Percentiles rank a stretch among this genome's conserved stretches.
These are phyloP conservation scores for Rostrohypoxylon terebratum DNA, from an alignment of 495 filamentous ascomycete species.

Conservation along the genomic window DNA sequence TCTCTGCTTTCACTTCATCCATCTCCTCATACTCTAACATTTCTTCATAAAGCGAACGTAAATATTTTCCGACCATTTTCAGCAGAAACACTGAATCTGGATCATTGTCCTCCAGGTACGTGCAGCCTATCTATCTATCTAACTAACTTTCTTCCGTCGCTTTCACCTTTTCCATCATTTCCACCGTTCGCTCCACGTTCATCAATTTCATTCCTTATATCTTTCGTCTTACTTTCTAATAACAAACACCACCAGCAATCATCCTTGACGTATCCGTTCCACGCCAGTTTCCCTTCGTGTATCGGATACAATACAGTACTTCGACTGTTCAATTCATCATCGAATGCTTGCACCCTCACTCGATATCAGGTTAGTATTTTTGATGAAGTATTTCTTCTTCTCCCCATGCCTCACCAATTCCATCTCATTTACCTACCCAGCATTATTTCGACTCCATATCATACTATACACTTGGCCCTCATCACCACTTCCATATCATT, in stretches of 20 bases:
- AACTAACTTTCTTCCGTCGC: neutral
- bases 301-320: neutral
- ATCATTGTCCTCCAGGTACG: neutral
- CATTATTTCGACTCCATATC: neutral
- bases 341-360: neutral
- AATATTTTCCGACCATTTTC: neutral
- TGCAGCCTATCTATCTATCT: neutral
- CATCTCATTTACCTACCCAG: neutral
- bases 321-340: neutral
- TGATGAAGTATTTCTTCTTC: neutral
- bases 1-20: neutral
- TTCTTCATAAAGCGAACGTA: neutral
- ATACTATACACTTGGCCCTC: neutral
- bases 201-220: neutral
- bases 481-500: neutral
- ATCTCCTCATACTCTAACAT: neutral
- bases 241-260: neutral
- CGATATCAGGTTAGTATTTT: neutral
- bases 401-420: neutral
- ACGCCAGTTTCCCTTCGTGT: neutral
- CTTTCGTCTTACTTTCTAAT: neutral
- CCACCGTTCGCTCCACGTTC: neutral
- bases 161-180: neutral
- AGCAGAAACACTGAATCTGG: neutral
- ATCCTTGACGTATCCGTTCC: neutral